Evolutionary conservation across 257 asterid species (phyloP).

Genomic region (Plectranthus barbatus): DNA sequence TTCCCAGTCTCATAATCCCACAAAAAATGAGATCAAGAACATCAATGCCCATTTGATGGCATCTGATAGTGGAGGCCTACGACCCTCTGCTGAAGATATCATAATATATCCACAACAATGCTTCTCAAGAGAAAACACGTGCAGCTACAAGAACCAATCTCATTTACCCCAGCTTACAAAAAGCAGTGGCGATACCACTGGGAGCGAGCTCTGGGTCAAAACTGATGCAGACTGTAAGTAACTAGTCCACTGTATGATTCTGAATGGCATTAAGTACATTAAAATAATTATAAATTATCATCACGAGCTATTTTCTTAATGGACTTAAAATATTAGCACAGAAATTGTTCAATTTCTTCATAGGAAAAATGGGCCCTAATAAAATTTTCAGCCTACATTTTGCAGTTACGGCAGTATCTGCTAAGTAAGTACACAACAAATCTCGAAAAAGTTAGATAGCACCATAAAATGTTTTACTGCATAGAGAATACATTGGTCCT

Average conservation of each 20-base stretch:
- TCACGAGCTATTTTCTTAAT: not conserved
- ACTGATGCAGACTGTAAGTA: slow-evolving; percentile 93
- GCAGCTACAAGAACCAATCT: slow-evolving; percentile 42
- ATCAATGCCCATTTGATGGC: slow-evolving; percentile 17
- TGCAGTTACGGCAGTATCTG: not conserved
- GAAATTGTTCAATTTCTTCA: not conserved
- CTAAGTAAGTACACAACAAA: not conserved
- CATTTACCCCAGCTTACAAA: slow-evolving; percentile 25
- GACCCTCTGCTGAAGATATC: slow-evolving; percentile 53
- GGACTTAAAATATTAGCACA: not conserved
- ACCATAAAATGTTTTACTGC: not conserved
- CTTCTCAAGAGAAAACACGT: slow-evolving; percentile 35
- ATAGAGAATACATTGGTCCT: not conserved
- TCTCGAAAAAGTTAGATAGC: not conserved
- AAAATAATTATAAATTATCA: not conserved
- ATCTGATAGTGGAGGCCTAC: slow-evolving; percentile 24
- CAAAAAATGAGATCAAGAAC: slow-evolving; percentile 35
- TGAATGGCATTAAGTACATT: not conserved
- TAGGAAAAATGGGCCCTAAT: not conserved
- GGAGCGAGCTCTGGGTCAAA: slow-evolving; percentile 81
- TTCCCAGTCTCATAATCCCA: slow-evolving; percentile 27
- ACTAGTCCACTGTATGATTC: not conserved
- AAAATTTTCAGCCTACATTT: not conserved
- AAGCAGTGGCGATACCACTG: slow-evolving; percentile 26
- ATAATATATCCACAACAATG: slow-evolving; percentile 50